A percentile compares a stretch with the other conserved stretches of the same genome.
Conservation (phyloP, 768 basidiomycete genomes). For the Pleurotus platypus region DNA sequence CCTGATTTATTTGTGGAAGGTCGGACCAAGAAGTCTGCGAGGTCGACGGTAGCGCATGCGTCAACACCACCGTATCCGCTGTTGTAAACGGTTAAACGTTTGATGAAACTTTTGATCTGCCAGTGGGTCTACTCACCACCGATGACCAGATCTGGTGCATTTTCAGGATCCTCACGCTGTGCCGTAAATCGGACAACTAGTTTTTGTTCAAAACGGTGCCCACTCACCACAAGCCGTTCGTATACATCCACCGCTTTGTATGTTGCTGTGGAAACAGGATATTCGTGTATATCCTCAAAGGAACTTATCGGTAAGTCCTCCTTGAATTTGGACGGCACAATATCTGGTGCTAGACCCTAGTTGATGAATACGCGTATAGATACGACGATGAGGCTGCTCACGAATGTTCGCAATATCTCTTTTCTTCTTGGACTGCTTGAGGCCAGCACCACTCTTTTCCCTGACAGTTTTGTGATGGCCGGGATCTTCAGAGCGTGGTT, state of each 20-base stretch:
- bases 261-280: conserved; percentile 72
- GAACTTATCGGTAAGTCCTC: conserved; percentile 68
- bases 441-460: conserved; percentile 80
- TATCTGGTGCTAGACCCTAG: conserved; percentile 53
- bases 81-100: not conserved
- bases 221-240: conserved; percentile 66
- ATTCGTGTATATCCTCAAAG: conserved; percentile 71
- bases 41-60: conserved; percentile 61
- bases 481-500: conserved; percentile 62
- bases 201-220: too few species aligned
- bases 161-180: conserved; percentile 46
- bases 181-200: not conserved
- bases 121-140: conserved; percentile 40
- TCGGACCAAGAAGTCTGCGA: conserved; percentile 54
- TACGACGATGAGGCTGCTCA: conserved; percentile 33
- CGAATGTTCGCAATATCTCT: conserved; percentile 77
- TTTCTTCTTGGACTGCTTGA: conserved; percentile 83
- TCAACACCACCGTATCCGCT: conserved; percentile 97
- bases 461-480: conserved; percentile 59
- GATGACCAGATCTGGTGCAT: conserved; percentile 79
- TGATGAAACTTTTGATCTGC: too few species aligned
- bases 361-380: not conserved
- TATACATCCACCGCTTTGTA: conserved; percentile 88
- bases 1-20: conserved; percentile 50
- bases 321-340: conserved; percentile 73